Percentiles rank a stretch among this genome's conserved stretches.
phyloP scores from a whole-genome alignment of 176 grass and related monocot species.

The Carex scoparia region DNA sequence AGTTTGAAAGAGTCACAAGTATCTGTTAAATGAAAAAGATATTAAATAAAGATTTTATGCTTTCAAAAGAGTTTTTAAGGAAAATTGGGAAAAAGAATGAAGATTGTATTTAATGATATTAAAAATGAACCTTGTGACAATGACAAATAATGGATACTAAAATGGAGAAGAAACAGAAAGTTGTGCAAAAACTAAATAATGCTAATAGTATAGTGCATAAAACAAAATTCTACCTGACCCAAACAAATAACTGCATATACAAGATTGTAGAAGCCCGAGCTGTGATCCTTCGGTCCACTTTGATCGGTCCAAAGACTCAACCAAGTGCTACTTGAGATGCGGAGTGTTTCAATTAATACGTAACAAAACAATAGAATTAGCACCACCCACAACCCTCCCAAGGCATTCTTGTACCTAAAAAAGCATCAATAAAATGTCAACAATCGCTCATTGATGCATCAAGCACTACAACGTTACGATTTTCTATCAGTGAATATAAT shows the following conservation, averaged over 20 bases:
- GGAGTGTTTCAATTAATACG: slow-evolving; percentile 70
- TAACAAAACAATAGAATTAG: slow-evolving; percentile 67
- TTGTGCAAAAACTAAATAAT: background rate
- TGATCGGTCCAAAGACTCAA: slow-evolving; percentile 94
- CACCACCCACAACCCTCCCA: slow-evolving; percentile 94
- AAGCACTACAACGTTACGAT: slow-evolving; percentile 7
- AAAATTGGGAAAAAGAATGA: background rate
- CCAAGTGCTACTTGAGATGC: slow-evolving; percentile 98
- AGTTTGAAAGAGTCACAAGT: slow-evolving; percentile 69
- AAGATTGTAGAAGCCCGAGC: slow-evolving; percentile 76
- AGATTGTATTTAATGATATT: background rate
- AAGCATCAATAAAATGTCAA: slow-evolving; percentile 28
- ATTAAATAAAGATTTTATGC: background rate
- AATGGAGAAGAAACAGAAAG: background rate
- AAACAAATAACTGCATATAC: slow-evolving; percentile 79
- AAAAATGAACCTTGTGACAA: background rate
- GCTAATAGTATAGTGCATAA: background rate
- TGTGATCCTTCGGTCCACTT: slow-evolving; percentile 60
- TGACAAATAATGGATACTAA: background rate
- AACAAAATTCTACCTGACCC: slow-evolving; percentile 53
- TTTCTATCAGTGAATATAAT: background rate
- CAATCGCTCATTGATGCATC: background rate
- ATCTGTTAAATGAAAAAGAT: slow-evolving; percentile 38
- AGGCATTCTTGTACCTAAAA: slow-evolving; percentile 87
- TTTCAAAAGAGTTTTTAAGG: background rate